Evolutionary conservation across 129 eudicot genomes (phyloP).

Genomic region (Escallonia rubra): DNA sequence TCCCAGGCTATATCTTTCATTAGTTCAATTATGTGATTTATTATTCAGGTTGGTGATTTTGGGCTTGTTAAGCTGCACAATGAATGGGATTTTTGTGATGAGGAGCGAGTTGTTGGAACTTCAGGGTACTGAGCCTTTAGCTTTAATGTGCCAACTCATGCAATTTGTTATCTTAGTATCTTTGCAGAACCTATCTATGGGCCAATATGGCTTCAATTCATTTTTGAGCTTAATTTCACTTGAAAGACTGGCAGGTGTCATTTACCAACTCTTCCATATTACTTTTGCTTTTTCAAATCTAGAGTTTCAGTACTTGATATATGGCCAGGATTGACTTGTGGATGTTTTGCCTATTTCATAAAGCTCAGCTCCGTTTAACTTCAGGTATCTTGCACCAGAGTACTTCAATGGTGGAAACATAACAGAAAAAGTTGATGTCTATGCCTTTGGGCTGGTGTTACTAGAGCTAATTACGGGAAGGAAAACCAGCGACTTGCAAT

Average conservation of each 20-base stretch:
- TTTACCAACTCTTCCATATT: too few relatives aligned
- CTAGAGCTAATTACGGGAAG: constrained; percentile 76
- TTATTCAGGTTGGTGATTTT: constrained; percentile 82
- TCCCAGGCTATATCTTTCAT: not conserved
- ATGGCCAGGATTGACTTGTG: not conserved
- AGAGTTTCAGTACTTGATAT: not conserved
- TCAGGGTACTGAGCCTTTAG: constrained; percentile 48
- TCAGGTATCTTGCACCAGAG: constrained; percentile 91
- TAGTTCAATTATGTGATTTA: not conserved
- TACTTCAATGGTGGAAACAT: constrained; percentile 54
- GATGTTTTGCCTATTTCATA: not conserved
- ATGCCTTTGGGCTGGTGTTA: constrained; percentile 85
- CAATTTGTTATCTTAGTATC: not conserved
- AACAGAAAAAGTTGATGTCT: constrained; percentile 84
- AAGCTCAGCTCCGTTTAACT: not conserved
- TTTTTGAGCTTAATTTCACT: too few relatives aligned
- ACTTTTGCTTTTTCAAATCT: not conserved
- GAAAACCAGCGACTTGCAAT: constrained; percentile 46
- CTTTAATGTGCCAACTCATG: not conserved
- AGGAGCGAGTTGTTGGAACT: constrained; percentile 54
- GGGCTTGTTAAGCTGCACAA: constrained; percentile 79
- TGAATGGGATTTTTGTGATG: constrained; percentile 52
- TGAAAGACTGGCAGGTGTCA: too few relatives aligned
- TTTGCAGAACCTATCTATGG: not conserved
- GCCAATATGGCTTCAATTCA: not conserved